Evolutionary conservation across 140 eudicot species (phyloP), one percentile per base, ranked within the genome.

Genomic region (Anethum foeniculum): DNA sequence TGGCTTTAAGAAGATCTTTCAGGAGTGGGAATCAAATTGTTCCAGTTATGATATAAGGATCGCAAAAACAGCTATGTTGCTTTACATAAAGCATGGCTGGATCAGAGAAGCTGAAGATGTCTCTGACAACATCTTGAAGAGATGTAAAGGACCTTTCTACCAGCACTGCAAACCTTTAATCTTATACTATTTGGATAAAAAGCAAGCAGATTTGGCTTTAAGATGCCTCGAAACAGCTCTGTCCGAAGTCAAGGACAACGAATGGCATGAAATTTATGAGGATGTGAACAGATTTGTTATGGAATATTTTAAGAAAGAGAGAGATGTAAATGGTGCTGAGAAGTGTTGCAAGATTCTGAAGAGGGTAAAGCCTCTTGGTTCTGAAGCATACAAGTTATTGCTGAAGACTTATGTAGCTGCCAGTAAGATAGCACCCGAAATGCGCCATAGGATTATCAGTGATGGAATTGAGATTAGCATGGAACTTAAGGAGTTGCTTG

Each of bases 11-110:
- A 83, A 77, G 36, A 85, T 82, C 79, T 94, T 84, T 41, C 83
- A 87, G 72, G 97, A 94, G 84, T 94, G 98, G 98, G 93, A 91
- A 52, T 87, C 86, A 3, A 85, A 46, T 46, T 90, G 84, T 80
- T 12, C 76, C 7, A 78, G 75, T 74, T 93, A 84, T 38, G 98
- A 93, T 82, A 54, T 77, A 0, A 86, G 96, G 83, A 25, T 93
- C 71, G 80, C 93, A 13, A 87, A 78, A 78, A 62, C 77, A n/a
- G 92, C 76, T 16, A 78, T 93, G 67, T 47, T 82, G 15, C 82
- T 83, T 76, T 90, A 85, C 80, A 46, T 93, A 82, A 84, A 67
- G 27, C 88, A 80, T 51, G 85, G 73, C 71, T 88, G 85, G 97
- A 65, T 87, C 43, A 88, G 85, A 77, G 93, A 94, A 83, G 98